Evolutionary conservation across 148 eudicot genomes (phyloP).

Genomic region (Oxyria digyna): DNA sequence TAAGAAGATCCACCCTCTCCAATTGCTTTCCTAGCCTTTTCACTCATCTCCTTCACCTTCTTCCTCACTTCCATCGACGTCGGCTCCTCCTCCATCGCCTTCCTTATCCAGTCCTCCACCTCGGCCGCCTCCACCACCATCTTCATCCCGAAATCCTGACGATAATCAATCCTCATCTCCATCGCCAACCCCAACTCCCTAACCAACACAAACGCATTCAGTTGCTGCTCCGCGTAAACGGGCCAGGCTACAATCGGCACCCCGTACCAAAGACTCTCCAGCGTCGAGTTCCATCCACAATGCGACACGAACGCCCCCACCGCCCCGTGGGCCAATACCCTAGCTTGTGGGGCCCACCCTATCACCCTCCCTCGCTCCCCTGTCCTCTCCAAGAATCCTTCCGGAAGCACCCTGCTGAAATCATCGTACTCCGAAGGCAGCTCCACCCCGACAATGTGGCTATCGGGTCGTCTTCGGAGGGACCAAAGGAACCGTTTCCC

Average conservation of each 20-base stretch:
- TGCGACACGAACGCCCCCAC: conserved; percentile 18
- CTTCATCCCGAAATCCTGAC: not conserved
- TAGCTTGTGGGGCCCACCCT: conserved; percentile 12
- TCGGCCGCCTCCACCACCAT: not conserved
- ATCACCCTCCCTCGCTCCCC: conserved; percentile 8
- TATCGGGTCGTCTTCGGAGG: not conserved
- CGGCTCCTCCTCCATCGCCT: not conserved
- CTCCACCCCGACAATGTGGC: too few relatives aligned
- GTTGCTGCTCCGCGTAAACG: not conserved
- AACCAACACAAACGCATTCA: conserved; percentile 1
- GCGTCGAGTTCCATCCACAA: conserved; percentile 9
- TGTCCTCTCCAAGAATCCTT: conserved; percentile 15
- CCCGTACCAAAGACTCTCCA: conserved; percentile 16
- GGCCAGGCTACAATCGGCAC: conserved; percentile 12
- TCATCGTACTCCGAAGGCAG: not conserved
- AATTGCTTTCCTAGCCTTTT: not conserved
- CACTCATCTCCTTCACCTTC: conserved; percentile 12
- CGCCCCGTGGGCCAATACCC: conserved; percentile 11
- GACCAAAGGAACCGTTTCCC: conserved; percentile 19
- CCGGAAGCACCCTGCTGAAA: conserved; percentile 10
- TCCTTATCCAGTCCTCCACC: conserved; percentile 12
- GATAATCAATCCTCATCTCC: conserved; percentile 5
- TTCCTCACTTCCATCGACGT: not conserved
- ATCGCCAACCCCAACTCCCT: conserved; percentile 5
- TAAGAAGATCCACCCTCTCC: not conserved